Evolutionary conservation across 1,284 basidiomycete genomes (phyloP), one percentile per base, ranked within the genome.

Genomic region (Neolentinus lepideus): DNA sequence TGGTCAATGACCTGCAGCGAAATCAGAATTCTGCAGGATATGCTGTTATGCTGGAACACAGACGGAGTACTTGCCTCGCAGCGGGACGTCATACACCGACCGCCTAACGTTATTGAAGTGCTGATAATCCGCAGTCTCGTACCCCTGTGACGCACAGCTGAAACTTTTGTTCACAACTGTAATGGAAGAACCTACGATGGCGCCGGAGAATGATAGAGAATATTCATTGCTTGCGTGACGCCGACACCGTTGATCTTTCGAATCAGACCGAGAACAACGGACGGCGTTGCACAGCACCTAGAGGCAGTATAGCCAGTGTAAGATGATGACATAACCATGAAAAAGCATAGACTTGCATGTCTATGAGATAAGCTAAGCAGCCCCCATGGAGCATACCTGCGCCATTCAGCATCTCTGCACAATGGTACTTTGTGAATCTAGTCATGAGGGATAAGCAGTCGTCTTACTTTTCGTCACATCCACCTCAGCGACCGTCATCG

Each of bases 371-470:
- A 51, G 84, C 81, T 36, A 88, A 65, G 54, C 84, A 85, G 45
- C 83, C 85, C 14, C 86, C 85, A 59, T 88, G 85, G 26, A 87
- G 72, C 76, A 85, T 84, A 1, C 83, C 82, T 29, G 84, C 83
- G 14, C 85, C 85, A 60, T 88, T 88, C 26, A 87, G 71, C 83
- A 87, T 86, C 58, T 77, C 85, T 85, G 59, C 56, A 52, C 51
- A 22, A 9, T 31, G 26, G 45, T 21, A 14, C 22, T 25, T 11
- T 43, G 52, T 52, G 53, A 60, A 48, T 9, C 22, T 8, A 3
- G 3, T 45, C 27, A 6, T 38, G 24, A 14, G 35, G 11, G 21
- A 16, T 6, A 9, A 6, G 52, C 27, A 26, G 16, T 24, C 14
- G 10, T 11, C 76, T 36, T 64, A 80, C 84, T 73, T 71, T 83